These are phyloP conservation scores for Yamadazyma taylorii DNA, from an alignment of 1,139 yeast genomes.

Conservation along the genomic window DNA sequence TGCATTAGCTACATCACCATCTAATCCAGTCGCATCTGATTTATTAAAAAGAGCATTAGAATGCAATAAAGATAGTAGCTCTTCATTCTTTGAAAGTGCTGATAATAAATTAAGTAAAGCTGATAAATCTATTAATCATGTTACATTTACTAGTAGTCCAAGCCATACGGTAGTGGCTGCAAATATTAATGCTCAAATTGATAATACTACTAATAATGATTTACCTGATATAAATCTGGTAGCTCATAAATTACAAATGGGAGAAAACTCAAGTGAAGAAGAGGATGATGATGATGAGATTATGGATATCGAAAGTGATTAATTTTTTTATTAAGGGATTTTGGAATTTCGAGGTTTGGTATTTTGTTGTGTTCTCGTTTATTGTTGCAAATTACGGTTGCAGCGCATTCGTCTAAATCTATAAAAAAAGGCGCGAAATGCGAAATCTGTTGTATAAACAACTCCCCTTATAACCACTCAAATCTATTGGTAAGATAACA, in stretches of 20 bases:
- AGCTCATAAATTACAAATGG: slow-evolving; percentile 47
- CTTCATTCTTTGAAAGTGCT: slow-evolving; percentile 26
- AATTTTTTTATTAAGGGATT: not conserved
- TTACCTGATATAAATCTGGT: slow-evolving; percentile 27
- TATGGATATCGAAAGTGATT: slow-evolving; percentile 66
- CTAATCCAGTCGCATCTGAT: slow-evolving; percentile 84
- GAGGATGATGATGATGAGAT: slow-evolving; percentile 41
- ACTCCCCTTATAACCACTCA: too few species aligned
- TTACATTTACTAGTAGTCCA: slow-evolving; percentile 11
- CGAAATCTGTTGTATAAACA: too few species aligned
- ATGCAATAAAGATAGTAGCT: slow-evolving; percentile 45
- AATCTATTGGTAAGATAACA: too few species aligned
- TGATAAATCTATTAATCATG: slow-evolving; percentile 1
- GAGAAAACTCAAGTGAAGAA: slow-evolving; percentile 58
- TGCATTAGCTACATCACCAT: slow-evolving; percentile 76
- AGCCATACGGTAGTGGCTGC: slow-evolving; percentile 3
- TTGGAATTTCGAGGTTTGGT: too few species aligned
- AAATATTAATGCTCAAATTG: slow-evolving; percentile 1
- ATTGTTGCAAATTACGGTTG: too few species aligned
- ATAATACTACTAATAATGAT: slow-evolving; percentile 6
- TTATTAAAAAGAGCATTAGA: slow-evolving; percentile 79
- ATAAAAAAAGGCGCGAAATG: too few species aligned
- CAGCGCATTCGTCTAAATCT: too few species aligned
- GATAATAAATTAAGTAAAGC: slow-evolving; percentile 11
- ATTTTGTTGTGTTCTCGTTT: too few species aligned